Evolutionary conservation across 202 grass and related monocot species (phyloP), one percentile per base, ranked within the genome.

Genomic region (Tripidium arundinaceum): DNA sequence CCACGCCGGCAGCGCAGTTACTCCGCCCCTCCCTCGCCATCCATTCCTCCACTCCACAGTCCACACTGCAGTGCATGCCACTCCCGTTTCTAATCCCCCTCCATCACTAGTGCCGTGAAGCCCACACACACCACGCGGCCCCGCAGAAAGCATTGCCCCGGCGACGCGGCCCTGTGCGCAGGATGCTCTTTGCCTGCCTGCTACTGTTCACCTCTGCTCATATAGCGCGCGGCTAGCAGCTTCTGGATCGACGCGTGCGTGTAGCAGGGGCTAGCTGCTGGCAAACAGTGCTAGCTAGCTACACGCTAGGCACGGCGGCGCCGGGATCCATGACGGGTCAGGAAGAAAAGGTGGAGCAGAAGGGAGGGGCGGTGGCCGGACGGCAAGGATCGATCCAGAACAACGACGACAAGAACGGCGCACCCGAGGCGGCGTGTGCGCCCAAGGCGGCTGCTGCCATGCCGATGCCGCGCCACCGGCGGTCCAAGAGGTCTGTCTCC

Each of bases 401-500:
- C 15, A 65, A 27, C 33, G 49, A 21, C 19, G 22, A 62, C 37
- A 46, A 58, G 18, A 62, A 27, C 31, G 61, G 77, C 43, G 64
- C 70, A 14, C 11, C 59, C 2, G 67, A n/a, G 46, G 72, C 72
- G 27, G n/a, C 60, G n/a, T 22, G 65, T 7, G 83, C 24, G 22
- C 57, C 57, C 22, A 41, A 65, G 74, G 7, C 65, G 25, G 27
- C 55, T 45, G 29, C 68, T 31, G 68, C 31, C 21, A 4, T 49
- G n/a, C 38, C 71, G 7, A n/a, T 67, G 70, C 86, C 79, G 74
- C 85, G 67, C 27, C 89, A 91, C 74, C 72, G 82, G 68, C 89
- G 89, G 57, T 88, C 89, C 50, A 87, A 85, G 78, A 91, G 89
- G 89, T 87, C 62, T 22, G 71, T 66, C 61, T 26, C 19, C 45